Base-by-base conservation (phyloP, 805 yeast genomes). In the Priceomyces castillae region DNA sequence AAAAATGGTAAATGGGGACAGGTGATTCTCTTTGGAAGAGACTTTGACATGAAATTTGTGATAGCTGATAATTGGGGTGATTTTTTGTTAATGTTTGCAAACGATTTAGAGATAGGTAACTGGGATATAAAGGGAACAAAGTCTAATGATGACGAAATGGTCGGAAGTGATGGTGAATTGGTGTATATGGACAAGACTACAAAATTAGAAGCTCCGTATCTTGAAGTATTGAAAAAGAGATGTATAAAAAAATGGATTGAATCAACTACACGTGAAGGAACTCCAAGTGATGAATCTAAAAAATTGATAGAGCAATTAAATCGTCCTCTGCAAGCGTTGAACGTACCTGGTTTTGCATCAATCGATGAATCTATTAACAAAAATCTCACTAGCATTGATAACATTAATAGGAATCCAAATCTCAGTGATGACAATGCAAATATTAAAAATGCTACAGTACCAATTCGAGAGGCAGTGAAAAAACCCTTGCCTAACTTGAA, bases 1-100 rank as follows among this genome's bases (percentile, higher is more conserved):
- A 76, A 82, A 7, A 67, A 68, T 20, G 71, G 70, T 1, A 74
- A 71, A 45, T 81, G 86, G 78, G 99, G 98, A 30, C 99, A 92
- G 67, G 84, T 94, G 15, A 92, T 92, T 49, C 59, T 90, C 42
- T 92, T 87, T 63, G 99, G 99, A 31, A 82, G 97, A 58, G 98
- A 92, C 51, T 92, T 82, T 59, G 98, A 92, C 67, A 80, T 86
- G 30, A 92, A 92, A 61, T 89, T 78, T 63, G 90, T 86, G 30
- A 72, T 94, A 43, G 95, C 97, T 15, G 79, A 81, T 40, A 85
- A 84, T 43, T 92, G 95, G 84, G 96, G 95, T 14, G 94, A 86
- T 56, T 94, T 94, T 62, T 66, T 92, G 41, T 70, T 90, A 42
- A 76, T 77, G 40, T 83, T 90, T 60, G 95, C 90, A 20, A 88